Evolutionary conservation across 768 basidiomycete species (phyloP), one percentile per base, ranked within the genome.

Genomic region (Phaeotremella skinneri): DNA sequence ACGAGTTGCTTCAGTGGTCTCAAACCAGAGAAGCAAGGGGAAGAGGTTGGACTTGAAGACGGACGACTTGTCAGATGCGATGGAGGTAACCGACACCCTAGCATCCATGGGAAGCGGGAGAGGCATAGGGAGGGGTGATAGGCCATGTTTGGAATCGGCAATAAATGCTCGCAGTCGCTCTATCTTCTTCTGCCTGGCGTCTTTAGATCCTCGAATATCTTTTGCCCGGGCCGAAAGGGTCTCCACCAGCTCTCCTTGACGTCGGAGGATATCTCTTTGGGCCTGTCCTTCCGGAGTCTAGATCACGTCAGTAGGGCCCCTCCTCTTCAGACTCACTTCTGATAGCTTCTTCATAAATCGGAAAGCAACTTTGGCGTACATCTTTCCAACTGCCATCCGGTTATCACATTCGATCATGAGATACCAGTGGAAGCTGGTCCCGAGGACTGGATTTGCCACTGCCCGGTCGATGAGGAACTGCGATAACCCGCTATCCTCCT

Each of bases 31-130:
- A 20, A 94, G 81, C 52, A 99, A 82, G 0, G 96, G 96, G 68
- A 86, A 91, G 54, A 97, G 85, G 73, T 93, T 97, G 45, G 92
- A 96, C 75, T 98, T 99, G 83, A 99, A 98, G 32, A 98, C 88
- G 17, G 88, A 89, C 0, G 91, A 94, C 72, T 91, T 90, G 55
- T 98, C 93, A 0, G 93, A 80, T 49, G 87, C 85, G 71, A 98
- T 89, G 0, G 94, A 92, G 0, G 85, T 88, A 34, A 96, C 82
- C 61, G 87, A 83, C 31, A 94, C 79, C 17, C 83, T 83, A n/a
- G 93, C 91, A 66, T 97, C 89, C 50, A 98, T 83, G 2, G 96
- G 96, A 0, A 96, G 83, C 0, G 94, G 90, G 0, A 99, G 81
- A 5, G 80, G 78, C 0, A 89, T 83, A 2, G 78, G 62, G 75